Evolutionary conservation across 352 stramenopile genomes (phyloP).

Genomic region (Globisporangium irregulare): DNA sequence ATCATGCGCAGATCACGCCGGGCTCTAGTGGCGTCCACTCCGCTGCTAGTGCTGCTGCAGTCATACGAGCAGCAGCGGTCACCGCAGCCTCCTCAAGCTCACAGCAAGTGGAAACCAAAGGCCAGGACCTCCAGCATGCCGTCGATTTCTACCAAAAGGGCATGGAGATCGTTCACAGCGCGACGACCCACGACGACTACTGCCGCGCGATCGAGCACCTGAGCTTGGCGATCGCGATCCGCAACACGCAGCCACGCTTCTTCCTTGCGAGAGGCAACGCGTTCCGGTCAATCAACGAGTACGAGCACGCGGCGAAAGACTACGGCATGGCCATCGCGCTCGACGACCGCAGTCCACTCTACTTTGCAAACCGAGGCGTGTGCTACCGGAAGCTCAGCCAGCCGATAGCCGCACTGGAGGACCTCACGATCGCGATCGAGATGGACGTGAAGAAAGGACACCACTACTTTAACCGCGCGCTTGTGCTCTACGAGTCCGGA

Average conservation of each 20-base stretch:
- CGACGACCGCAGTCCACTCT: slow-evolving; percentile 63
- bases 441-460: slow-evolving; percentile 66
- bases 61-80: neutral
- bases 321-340: slow-evolving; percentile 57
- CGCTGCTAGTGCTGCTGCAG: neutral
- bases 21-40: neutral
- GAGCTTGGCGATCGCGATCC: slow-evolving; percentile 70
- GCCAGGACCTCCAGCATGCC: slow-evolving; percentile 66
- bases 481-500: slow-evolving; percentile 58
- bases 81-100: slow-evolving; percentile 6
- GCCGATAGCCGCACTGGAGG: slow-evolving; percentile 51
- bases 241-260: slow-evolving; percentile 65
- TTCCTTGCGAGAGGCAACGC: slow-evolving; percentile 73
- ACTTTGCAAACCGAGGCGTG: slow-evolving; percentile 68
- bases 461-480: slow-evolving; percentile 76
- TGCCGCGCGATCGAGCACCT: slow-evolving; percentile 72
- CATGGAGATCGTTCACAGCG: slow-evolving; percentile 61
- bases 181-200: slow-evolving; percentile 55
- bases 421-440: slow-evolving; percentile 68
- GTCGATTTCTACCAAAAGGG: slow-evolving; percentile 79
- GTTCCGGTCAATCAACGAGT: slow-evolving; percentile 69
- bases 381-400: slow-evolving; percentile 75
- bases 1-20: neutral
- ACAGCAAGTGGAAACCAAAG: slow-evolving; percentile 42
- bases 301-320: slow-evolving; percentile 57